Conservation (phyloP, 352 stramenopile species). For the Plasmopara viticola region DNA sequence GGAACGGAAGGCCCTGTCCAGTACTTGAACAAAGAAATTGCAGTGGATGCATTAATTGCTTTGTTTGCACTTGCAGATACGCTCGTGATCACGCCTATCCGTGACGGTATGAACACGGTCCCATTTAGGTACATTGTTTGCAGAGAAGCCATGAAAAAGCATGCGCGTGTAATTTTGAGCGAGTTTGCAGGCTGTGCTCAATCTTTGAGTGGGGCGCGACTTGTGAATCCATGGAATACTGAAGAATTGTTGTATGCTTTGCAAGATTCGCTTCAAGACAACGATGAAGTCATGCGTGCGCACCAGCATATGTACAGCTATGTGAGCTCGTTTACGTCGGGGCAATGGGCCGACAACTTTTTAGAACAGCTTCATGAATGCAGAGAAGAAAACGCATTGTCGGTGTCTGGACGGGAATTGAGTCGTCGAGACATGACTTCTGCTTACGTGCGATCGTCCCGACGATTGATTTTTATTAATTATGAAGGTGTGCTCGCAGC, state of each 20-base stretch:
- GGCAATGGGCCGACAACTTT: slow-evolving; percentile 76
- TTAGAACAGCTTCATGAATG: slow-evolving; percentile 73
- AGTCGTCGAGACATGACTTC: slow-evolving; percentile 84
- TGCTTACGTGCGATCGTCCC: slow-evolving; percentile 61
- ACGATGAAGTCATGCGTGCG: slow-evolving; percentile 57
- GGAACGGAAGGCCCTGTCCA: slow-evolving; percentile 81
- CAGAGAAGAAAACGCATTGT: slow-evolving; percentile 63
- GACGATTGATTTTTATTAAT: slow-evolving; percentile 80
- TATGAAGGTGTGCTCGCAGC: slow-evolving; percentile 85
- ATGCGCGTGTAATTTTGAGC: slow-evolving; percentile 83
- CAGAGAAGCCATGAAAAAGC: slow-evolving; percentile 57
- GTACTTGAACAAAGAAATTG: slow-evolving; percentile 88
- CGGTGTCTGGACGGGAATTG: slow-evolving; percentile 63
- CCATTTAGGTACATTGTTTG: slow-evolving; percentile 88
- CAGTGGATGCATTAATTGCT: slow-evolving; percentile 81
- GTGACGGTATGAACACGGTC: slow-evolving; percentile 90
- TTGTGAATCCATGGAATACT: slow-evolving; percentile 87
- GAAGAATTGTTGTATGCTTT: slow-evolving; percentile 62
- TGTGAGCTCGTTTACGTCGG: slow-evolving; percentile 67
- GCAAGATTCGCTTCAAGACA: slow-evolving; percentile 44
- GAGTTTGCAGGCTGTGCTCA: slow-evolving; percentile 88
- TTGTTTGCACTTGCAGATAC: slow-evolving; percentile 83
- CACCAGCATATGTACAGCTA: slow-evolving; percentile 84
- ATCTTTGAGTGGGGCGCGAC: slow-evolving; percentile 72
- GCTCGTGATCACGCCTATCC: slow-evolving; percentile 79